phyloP scores from a whole-genome alignment of 169 alveolate species.

The Plasmodium ovale region DNA sequence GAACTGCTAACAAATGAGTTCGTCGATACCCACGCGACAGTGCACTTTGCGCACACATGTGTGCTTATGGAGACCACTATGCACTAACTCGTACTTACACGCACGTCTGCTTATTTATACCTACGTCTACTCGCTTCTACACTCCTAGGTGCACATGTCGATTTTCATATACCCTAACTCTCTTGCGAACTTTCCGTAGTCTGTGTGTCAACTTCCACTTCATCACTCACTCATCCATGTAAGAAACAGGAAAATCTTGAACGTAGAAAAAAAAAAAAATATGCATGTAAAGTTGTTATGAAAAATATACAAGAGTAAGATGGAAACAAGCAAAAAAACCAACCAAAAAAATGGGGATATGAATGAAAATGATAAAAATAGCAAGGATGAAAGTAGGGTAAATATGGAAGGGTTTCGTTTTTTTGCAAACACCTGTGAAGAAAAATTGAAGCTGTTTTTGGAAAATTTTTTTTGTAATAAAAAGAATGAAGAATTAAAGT shows the following conservation, averaged over 20 bases:
- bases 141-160: no score
- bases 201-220: no score
- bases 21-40: no score
- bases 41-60: no score
- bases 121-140: no score
- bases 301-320: background rate
- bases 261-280: background rate
- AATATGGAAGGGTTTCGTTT: conserved; percentile 58
- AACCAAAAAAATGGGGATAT: conserved; percentile 18
- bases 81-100: no score
- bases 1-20: no score
- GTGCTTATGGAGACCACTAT: no score
- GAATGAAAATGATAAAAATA: conserved; percentile 47
- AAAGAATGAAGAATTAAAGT: conserved; percentile 10
- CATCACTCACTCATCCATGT: no score
- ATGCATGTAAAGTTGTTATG: background rate
- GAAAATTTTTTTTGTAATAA: conserved; percentile 52
- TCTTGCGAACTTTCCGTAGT: no score
- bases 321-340: conserved; percentile 31
- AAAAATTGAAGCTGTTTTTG: conserved; percentile 37
- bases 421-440: conserved; percentile 68
- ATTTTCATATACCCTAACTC: background rate
- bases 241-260: no score
- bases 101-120: no score
- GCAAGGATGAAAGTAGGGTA: conserved; percentile 46